Percentiles rank a stretch among this genome's conserved stretches.
Evolutionary conservation across 2,329 filamentous ascomycete genomes (phyloP).

Genomic region (Achaetomium macrosporum): DNA sequence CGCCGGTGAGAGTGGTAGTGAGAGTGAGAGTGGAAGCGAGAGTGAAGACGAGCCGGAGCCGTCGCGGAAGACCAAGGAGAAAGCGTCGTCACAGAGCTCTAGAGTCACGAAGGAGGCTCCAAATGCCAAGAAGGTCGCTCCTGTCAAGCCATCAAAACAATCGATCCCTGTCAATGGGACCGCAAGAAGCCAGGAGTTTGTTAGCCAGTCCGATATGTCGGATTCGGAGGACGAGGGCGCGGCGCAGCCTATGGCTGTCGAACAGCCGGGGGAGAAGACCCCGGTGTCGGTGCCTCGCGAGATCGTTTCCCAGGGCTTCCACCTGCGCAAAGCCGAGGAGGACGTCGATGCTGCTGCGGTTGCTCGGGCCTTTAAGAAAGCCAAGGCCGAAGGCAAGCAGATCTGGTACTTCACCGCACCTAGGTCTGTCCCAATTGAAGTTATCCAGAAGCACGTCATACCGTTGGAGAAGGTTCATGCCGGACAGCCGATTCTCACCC

Average conservation of each 20-base stretch:
- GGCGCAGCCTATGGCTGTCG: slow-evolving; percentile 35
- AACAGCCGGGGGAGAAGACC: slow-evolving; percentile 21
- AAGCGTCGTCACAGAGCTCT: slow-evolving; percentile 4
- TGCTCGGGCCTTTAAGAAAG: slow-evolving; percentile 50
- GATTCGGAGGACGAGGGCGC: slow-evolving; percentile 24
- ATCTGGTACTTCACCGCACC: slow-evolving; percentile 77
- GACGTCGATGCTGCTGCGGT: slow-evolving; percentile 40
- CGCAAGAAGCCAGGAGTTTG: slow-evolving; percentile 20
- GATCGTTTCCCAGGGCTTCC: slow-evolving; percentile 47
- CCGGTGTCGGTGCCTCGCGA: slow-evolving; percentile 28
- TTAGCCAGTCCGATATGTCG: slow-evolving; percentile 12
- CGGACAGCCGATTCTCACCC: slow-evolving; percentile 51
- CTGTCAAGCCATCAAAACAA: slow-evolving; percentile 9
- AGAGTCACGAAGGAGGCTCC: slow-evolving; percentile 19
- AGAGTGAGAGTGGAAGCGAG: slow-evolving; percentile 11
- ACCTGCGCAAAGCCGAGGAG: slow-evolving; percentile 45
- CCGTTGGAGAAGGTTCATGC: slow-evolving; percentile 49
- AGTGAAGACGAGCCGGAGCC: slow-evolving; percentile 20
- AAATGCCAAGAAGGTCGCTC: slow-evolving; percentile 15
- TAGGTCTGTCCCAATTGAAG: slow-evolving; percentile 60
- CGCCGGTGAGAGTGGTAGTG: slow-evolving; percentile 3
- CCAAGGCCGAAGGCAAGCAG: slow-evolving; percentile 62
- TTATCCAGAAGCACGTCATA: slow-evolving; percentile 60
- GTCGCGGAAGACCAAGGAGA: slow-evolving; percentile 17
- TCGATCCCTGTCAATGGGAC: slow-evolving; percentile 7